Evolutionary conservation across 148 eudicot species (phyloP).

Genomic region (Tetragonia tetragonoides): DNA sequence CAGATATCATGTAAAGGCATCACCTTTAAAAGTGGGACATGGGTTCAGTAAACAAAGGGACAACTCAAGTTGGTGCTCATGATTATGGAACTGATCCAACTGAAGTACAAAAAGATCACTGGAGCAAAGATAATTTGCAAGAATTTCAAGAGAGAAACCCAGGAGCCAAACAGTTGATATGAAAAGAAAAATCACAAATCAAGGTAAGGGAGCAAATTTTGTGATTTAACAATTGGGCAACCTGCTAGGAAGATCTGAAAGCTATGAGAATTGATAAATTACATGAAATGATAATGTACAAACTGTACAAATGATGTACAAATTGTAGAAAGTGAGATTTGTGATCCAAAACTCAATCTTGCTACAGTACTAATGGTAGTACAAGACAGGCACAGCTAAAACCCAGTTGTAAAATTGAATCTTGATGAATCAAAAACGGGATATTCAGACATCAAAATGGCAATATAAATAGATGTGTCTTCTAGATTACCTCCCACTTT

Average conservation of each 20-base stretch:
- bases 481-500: background rate
- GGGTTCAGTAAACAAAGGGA: background rate
- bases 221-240: background rate
- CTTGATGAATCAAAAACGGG: background rate
- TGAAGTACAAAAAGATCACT: background rate
- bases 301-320: background rate
- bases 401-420: constrained; percentile 9
- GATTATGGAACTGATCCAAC: background rate
- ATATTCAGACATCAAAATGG: background rate
- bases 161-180: background rate
- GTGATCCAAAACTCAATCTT: too few relatives aligned
- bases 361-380: background rate
- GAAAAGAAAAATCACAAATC: background rate
- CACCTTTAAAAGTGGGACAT: background rate
- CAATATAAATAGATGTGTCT: background rate
- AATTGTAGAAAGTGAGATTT: background rate
- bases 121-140: too few relatives aligned
- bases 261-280: background rate
- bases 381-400: background rate
- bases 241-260: background rate
- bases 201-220: constrained; percentile 2
- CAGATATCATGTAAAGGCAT: constrained; percentile 10
- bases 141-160: background rate
- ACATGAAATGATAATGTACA: background rate
- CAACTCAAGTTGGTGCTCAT: background rate